These are phyloP conservation scores for Conoideocrella luteorostrata DNA, from an alignment of 2,329 filamentous ascomycete genomes.

Conservation along the genomic window DNA sequence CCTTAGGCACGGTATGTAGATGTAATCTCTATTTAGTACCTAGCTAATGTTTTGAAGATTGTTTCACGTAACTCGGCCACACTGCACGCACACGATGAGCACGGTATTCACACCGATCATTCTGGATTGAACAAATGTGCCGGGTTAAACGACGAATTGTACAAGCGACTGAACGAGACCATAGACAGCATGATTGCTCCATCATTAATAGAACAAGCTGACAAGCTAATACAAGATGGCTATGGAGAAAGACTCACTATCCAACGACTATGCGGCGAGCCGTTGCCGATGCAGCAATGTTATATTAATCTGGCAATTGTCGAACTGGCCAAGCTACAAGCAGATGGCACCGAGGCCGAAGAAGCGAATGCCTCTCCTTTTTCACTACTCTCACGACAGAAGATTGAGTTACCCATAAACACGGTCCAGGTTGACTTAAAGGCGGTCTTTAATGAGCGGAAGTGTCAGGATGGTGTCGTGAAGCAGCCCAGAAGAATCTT, in stretches of 20 bases:
- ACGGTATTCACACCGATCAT: neutral
- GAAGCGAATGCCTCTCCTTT: too few relatives aligned
- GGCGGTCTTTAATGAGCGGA: neutral
- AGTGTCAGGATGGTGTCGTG: neutral
- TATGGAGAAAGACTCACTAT: slow-evolving; percentile 13
- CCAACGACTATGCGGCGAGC: too few relatives aligned
- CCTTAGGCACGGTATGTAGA: neutral
- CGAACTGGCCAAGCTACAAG: too few relatives aligned
- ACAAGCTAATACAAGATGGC: slow-evolving; percentile 6
- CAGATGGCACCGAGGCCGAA: too few relatives aligned
- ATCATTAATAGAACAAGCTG: neutral
- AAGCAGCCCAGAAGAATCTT: slow-evolving; percentile 24
- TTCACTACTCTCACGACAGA: too few relatives aligned
- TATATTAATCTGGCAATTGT: slow-evolving; percentile 35
- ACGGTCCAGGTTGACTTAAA: too few relatives aligned
- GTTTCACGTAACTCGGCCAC: neutral
- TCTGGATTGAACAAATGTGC: neutral
- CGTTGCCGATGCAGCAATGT: slow-evolving; percentile 26
- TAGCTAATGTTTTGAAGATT: neutral
- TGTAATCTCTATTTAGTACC: neutral
- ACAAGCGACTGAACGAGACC: neutral
- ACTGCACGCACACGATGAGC: neutral
- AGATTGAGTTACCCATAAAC: too few relatives aligned
- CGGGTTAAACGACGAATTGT: neutral
- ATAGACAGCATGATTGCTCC: slow-evolving; percentile 5